phyloP scores from a whole-genome alignment of 2,329 filamentous ascomycete species.

The Aspergillus bombycis region DNA sequence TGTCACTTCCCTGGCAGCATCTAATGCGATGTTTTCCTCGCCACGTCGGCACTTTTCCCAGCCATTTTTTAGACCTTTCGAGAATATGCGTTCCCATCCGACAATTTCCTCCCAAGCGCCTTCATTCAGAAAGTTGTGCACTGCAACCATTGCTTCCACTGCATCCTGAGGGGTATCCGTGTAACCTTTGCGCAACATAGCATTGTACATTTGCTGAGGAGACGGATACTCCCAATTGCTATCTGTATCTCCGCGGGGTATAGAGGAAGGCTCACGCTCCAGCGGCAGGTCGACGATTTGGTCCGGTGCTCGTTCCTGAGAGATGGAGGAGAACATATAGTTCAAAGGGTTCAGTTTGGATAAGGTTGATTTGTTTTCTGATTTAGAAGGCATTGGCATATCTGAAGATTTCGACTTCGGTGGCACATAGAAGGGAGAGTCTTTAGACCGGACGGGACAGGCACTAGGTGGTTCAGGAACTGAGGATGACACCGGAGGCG shows the following conservation, averaged over 20 bases:
- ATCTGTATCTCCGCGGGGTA: conserved; percentile 76
- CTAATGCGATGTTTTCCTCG: conserved; percentile 65
- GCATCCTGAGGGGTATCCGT: conserved; percentile 91
- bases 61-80: conserved; percentile 69
- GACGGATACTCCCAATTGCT: conserved; percentile 97
- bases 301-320: conserved; percentile 73
- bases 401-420: conserved; percentile 35
- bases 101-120: conserved; percentile 96
- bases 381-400: conserved; percentile 35
- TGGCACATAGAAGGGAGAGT: conserved; percentile 50
- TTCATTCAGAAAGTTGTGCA: conserved; percentile 98
- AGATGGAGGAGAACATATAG: conserved; percentile 90
- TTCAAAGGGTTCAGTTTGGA: conserved; percentile 80
- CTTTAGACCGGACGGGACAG: conserved; percentile 54
- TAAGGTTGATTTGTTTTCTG: conserved; percentile 52
- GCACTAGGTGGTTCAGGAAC: conserved; percentile 33
- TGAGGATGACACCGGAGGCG: conserved; percentile 31
- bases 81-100: conserved; percentile 88
- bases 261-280: conserved; percentile 80
- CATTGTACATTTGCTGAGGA: conserved; percentile 99
- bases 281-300: conserved; percentile 77
- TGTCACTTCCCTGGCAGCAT: conserved; percentile 55
- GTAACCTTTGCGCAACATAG: conserved; percentile 92
- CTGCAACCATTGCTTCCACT: conserved; percentile 94
- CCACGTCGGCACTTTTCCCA: conserved; percentile 76